Conservation (phyloP, 352 stramenopile genomes). For the Globisporangium carolinianum region DNA sequence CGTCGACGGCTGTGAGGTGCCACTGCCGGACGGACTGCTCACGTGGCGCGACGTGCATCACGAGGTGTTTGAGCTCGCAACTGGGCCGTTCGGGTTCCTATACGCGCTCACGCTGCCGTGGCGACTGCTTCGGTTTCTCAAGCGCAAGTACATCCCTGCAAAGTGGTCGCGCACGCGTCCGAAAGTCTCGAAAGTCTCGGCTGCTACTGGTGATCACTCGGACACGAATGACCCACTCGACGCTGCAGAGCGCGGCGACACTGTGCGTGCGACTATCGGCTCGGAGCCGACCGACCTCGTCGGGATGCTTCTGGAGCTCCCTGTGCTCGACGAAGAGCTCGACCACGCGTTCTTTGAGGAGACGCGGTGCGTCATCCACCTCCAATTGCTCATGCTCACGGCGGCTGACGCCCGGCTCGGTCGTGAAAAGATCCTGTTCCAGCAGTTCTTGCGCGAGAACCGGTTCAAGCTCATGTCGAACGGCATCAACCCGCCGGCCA, state of each 20-base stretch:
- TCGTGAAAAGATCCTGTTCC: constrained; percentile 89
- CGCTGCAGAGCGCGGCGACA: constrained; percentile 6
- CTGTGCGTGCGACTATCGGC: background rate
- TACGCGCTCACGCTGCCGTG: constrained; percentile 48
- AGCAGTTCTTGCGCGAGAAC: constrained; percentile 92
- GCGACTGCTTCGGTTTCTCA: constrained; percentile 33
- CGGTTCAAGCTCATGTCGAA: constrained; percentile 93
- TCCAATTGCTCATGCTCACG: constrained; percentile 88
- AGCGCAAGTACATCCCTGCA: constrained; percentile 41
- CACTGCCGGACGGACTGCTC: constrained; percentile 37
- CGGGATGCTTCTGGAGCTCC: constrained; percentile 50
- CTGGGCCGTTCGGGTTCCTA: constrained; percentile 64
- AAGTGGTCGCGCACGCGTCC: constrained; percentile 6
- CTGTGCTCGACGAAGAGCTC: constrained; percentile 63
- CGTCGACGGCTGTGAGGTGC: constrained; percentile 29
- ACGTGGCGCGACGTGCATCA: constrained; percentile 23
- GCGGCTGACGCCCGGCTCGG: constrained; percentile 81
- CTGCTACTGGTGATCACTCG: background rate
- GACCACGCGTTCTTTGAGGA: constrained; percentile 84
- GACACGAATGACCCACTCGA: constrained; percentile 6
- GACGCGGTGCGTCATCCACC: constrained; percentile 87
- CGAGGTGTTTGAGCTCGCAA: constrained; percentile 42
- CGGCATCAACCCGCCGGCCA: constrained; percentile 84
- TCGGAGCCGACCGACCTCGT: constrained; percentile 40
- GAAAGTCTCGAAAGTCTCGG: background rate